A percentile compares a stretch with the other conserved stretches of the same genome.
Conservation (phyloP, 2,329 filamentous ascomycete genomes). For the Colletotrichum liaoningense region DNA sequence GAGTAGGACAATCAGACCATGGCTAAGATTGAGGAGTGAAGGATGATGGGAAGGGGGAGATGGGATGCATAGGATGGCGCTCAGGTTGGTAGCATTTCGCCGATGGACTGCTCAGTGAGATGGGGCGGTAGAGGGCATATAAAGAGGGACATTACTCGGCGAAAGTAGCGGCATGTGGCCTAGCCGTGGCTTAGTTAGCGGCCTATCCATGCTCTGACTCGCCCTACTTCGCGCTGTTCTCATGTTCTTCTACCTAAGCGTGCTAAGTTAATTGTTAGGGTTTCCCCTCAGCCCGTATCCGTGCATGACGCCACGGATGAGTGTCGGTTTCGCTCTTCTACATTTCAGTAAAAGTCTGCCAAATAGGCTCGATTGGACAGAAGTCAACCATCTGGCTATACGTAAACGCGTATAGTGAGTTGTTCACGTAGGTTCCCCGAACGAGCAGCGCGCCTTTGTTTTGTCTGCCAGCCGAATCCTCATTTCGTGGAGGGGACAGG, state of each 20-base stretch:
- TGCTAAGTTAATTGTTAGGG: no score
- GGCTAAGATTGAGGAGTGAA: background rate
- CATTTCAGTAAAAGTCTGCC: no score
- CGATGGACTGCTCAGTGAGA: background rate
- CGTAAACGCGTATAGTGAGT: no score
- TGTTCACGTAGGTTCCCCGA: no score
- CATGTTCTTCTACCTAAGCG: background rate
- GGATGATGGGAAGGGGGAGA: background rate
- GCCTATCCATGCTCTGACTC: background rate
- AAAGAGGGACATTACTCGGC: constrained; percentile 12
- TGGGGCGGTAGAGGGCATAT: background rate
- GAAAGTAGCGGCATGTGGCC: background rate
- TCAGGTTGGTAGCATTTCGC: constrained; percentile 19
- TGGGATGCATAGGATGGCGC: background rate
- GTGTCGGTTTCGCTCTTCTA: no score
- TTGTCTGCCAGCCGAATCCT: no score
- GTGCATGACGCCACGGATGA: no score
- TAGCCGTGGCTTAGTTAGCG: background rate
- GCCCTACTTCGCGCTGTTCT: background rate
- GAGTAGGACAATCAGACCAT: background rate
- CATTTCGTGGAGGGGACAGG: no score
- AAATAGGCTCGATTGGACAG: no score
- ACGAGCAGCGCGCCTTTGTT: no score
- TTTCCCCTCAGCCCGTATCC: no score
- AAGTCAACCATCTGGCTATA: no score